Evolutionary conservation across 192 early-diverging fungal genomes (phyloP).

Genomic region (Coemansia sp.): DNA sequence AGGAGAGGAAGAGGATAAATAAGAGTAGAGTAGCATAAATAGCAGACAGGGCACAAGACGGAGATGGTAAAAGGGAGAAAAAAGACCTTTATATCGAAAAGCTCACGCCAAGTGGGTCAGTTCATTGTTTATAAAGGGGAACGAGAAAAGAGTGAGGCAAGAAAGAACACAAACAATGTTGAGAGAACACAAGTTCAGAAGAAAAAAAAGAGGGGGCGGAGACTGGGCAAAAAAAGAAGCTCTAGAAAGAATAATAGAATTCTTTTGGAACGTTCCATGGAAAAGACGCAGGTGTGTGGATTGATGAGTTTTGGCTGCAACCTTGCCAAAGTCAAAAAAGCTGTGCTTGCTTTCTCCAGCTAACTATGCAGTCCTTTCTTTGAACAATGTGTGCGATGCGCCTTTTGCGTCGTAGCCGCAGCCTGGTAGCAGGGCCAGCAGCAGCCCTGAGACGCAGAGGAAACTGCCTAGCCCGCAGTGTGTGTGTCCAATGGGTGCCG

Average conservation of each 20-base stretch:
- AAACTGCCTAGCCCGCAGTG: too few species aligned
- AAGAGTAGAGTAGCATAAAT: constrained; percentile 1
- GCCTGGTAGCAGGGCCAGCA: too few species aligned
- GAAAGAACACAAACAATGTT: constrained; percentile 1
- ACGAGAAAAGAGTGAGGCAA: not conserved
- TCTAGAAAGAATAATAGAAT: not conserved
- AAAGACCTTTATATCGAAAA: not conserved
- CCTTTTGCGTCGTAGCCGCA: too few species aligned
- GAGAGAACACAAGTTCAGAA: not conserved
- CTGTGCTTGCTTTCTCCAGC: too few species aligned
- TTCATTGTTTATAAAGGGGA: constrained; percentile 1
- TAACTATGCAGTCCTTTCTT: too few species aligned
- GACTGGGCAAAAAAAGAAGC: not conserved
- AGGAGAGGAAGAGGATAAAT: not conserved
- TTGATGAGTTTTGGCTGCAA: not conserved
- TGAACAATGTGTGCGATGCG: too few species aligned
- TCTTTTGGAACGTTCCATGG: not conserved
- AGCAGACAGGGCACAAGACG: not conserved
- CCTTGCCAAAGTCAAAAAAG: too few species aligned
- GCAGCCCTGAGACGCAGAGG: too few species aligned
- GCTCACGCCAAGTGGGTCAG: not conserved
- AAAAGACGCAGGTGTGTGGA: not conserved
- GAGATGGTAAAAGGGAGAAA: not conserved
- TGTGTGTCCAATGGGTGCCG: too few species aligned
- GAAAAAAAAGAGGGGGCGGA: not conserved